Evolutionary conservation across 495 filamentous ascomycete genomes (phyloP), one percentile per base, ranked within the genome.

Genomic region (Tuber umbilicatum): DNA sequence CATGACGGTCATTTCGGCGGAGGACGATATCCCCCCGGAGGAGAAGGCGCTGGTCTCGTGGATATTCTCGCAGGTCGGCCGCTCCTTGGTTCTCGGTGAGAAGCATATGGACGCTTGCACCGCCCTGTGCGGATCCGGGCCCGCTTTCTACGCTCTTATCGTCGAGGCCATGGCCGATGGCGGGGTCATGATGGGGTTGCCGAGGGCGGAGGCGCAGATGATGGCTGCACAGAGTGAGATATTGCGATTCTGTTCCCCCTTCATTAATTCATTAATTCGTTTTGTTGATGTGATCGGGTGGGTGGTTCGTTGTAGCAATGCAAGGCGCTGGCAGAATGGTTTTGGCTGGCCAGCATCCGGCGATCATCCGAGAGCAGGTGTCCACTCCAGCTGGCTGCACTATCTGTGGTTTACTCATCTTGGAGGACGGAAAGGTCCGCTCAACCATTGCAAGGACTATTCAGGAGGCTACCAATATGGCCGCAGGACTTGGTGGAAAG

Each of bases 371-470:
- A 72, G 92, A 94, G 73, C 93, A 93, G 84, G 91, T 94, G 23
- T 89, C 85, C 73, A 94, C 92, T 10, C 92, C 92, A 0, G 92
- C 91, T 7, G 92, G 92, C 3, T 94, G 92, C 81, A 94, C 91
- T 19, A 93, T 93, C 79, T 90, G 89, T 2, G 92, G 92, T 5
- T 79, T 94, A 78, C 77, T 92, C 73, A 91, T 92, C 42, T 83
- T 94, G 19, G 92, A 94, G 83, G 92, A 94, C 78, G 91, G 90
- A 2, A 85, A 87, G 2, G 89, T 94, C 41, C 86, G 91, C 75
- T 89, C 89, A 0, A 89, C 88, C 10, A 86, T 94, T 38, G 87
- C 91, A 17, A 89, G 88, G 81, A 89, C 92, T 14, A 89, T 94
- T n/a, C 86, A 91, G 76, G 90, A 93, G 83, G 91, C 92, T 47